These are phyloP conservation scores for Phytophthora europaea DNA, from an alignment of 352 stramenopile genomes.

Conservation along the genomic window DNA sequence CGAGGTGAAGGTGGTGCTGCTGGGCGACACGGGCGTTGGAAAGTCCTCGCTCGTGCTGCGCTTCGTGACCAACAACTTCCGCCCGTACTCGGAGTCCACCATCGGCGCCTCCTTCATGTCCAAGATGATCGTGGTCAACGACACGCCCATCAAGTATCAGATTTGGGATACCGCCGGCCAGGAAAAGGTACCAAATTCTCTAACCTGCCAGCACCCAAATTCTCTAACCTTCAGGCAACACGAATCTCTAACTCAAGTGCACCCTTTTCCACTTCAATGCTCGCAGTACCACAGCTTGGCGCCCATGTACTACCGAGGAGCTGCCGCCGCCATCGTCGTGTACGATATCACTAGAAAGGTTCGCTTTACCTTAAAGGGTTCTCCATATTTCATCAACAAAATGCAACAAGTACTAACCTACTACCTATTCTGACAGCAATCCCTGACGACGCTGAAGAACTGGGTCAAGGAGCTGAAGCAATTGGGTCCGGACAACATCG, in stretches of 20 bases:
- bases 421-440: conserved; percentile 63
- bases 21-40: conserved; percentile 96
- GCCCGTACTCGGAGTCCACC: conserved; percentile 96
- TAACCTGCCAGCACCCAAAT: not conserved
- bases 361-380: conserved; percentile 9
- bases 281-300: conserved; percentile 96
- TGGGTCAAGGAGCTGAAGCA: conserved; percentile 96
- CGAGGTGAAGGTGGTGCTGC: conserved; percentile 92
- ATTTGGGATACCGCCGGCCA: conserved; percentile 99
- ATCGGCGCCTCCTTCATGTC: conserved; percentile 98
- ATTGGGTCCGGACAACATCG: conserved; percentile 93
- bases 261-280: not conserved
- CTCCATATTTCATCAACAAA: not conserved
- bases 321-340: conserved; percentile 97
- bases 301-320: conserved; percentile 99
- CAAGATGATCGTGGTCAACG: conserved; percentile 96
- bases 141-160: conserved; percentile 96
- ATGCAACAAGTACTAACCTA: not conserved
- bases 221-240: conserved; percentile 3
- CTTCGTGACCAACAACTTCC: conserved; percentile 98
- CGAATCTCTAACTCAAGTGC: not conserved
- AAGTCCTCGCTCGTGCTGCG: conserved; percentile 97
- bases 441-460: conserved; percentile 94
- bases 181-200: conserved; percentile 78
- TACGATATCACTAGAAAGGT: conserved; percentile 98